Base-by-base conservation (phyloP, 2,329 filamentous ascomycete genomes). In the Exophiala sp. region DNA sequence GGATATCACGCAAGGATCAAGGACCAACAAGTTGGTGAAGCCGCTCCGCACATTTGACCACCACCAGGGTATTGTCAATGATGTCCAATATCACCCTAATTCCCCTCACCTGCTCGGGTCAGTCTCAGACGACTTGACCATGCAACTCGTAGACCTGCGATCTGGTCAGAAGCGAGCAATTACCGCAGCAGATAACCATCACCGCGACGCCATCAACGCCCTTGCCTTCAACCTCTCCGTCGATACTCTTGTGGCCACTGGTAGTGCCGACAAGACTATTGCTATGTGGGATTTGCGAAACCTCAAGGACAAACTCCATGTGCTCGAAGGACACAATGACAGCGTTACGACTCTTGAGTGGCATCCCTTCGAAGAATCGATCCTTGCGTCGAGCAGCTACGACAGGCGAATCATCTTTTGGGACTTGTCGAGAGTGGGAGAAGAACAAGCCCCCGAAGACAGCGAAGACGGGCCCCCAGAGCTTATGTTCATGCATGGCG, bases 401-500 rank as follows among this genome's bases (percentile, higher is more conserved):
- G 93, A 98, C 66, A 81, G 93, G 40, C 82, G 94, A 60, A 86
- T 98, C 57, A 85, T 95, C 66, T 93, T 97, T 73, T 98, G 93
- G 93, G 93, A 98, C 66, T 76, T 97, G 38, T 90, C 88, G 62
- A 82, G 85, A 48, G 85, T 94, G 38, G 93, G 94, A 41, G 88
- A 95, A 64, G 93, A 98, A 71, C 93, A 97, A 69, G 84, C 87
- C 9, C 88, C 89, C 2, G 94, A 98, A 59, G 93, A 98, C 68
- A 85, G 85, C 43, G 91, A 97, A 61, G 93, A 98, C 65, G 93
- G 93, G 0, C 87, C 90, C 1, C 91, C 93, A 44, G 93, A 98
- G 70, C 76, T 98, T 86, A 74, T 98, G 1, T 98, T 98, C 71
- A 97, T 98, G 90, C 93, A 98, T 64, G 93, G 93, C 54, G 93